Evolutionary conservation across 2,329 filamentous ascomycete species (phyloP), one percentile per base, ranked within the genome.

Genomic region (Cladosporium sp.): DNA sequence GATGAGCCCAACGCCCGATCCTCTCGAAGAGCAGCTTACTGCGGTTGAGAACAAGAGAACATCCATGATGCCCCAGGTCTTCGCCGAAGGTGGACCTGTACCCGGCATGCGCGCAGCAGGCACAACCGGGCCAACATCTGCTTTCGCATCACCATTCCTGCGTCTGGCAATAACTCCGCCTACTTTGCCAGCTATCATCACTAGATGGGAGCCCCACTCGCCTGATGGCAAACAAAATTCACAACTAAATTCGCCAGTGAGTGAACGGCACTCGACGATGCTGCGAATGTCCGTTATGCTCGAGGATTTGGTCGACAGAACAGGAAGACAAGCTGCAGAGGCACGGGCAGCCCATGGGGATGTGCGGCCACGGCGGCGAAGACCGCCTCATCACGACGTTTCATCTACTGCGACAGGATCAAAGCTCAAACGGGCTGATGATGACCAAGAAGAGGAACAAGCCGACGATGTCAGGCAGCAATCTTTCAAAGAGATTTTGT

Each of bases 401-500:
- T 43, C 38, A 8, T 35, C 37, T 18, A 32, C n/a, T 37, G 7
- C 32, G 9, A 46, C 43, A 13, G 34, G 9, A 16, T 9, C 28
- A 1, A 34, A 37, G 10, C 10, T n/a, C 31, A 46, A 51, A 9
- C 16, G 46, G 19, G 18, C 16, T 11, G 31, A 40, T 9, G 28
- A 55, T 2, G 45, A 54, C 3, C 28, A 53, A n/a, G 28, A 28
- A 13, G 7, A 11, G 13, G 32, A 32, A 9, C 22, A 32, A 13
- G 33, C 19, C 18, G 50, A 53, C 3, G 16, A 53, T 9, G 50
- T 53, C 37, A 42, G 43, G 28, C 50, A 53, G 31, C 59, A 58
- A 35, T 54, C 57, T 2, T 49, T 88, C 3, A 68, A 63, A 16
- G 66, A 73, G n/a, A 84, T 90, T 16, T 72, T 91, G 44, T 68